Base-by-base conservation (phyloP, 2,329 filamentous ascomycete species). In the Talaromyces pinophilus region DNA sequence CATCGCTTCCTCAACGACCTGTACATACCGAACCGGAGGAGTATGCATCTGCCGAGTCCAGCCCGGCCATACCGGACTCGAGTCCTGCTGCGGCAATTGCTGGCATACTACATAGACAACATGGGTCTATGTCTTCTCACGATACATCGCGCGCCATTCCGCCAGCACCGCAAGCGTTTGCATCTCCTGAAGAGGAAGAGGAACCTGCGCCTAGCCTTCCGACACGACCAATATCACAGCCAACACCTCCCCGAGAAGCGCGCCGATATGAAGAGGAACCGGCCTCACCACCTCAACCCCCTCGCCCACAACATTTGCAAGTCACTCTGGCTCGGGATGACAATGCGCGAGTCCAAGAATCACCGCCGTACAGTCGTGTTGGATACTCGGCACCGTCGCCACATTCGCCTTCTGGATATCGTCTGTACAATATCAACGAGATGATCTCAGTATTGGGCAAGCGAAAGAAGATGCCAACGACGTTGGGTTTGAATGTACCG, bases 381-480 rank as follows among this genome's bases (percentile, higher is more conserved):
- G 76, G 80, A 17, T 63, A 68, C 25, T 28, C 63, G 30, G 80
- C 84, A 48, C 80, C 83, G 60, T 81, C 85, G 2, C 81, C 83
- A 28, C 75, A 78, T 35, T 89, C 90, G 1, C 91, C 92, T 5
- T 91, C 92, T 19, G 92, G 92, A 1, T 98, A 93, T 75, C 93
- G 96, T 75, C 84, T 98, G 78, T 98, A 97, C 80, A 97, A 97
- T 73, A 93, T 98, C 73, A 96, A 93, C 76, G 94, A 98, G 80
- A 97, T 97, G 91, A 88, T 97, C 4, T 94, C 93, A n/a, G 88
- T 95, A 54, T 93, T 97, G 88, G 94, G 94, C 65, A 97, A 96
- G 82, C 90, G 92, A 74, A 97, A 97, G 83, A 98, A 98, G 82
- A 95, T 97, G 92, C 93, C 94, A 1, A 97, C 93, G n/a, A 97